These are phyloP conservation scores for Pseudoneurospora amorphoporcata DNA, from an alignment of 495 filamentous ascomycete species.

Conservation along the genomic window DNA sequence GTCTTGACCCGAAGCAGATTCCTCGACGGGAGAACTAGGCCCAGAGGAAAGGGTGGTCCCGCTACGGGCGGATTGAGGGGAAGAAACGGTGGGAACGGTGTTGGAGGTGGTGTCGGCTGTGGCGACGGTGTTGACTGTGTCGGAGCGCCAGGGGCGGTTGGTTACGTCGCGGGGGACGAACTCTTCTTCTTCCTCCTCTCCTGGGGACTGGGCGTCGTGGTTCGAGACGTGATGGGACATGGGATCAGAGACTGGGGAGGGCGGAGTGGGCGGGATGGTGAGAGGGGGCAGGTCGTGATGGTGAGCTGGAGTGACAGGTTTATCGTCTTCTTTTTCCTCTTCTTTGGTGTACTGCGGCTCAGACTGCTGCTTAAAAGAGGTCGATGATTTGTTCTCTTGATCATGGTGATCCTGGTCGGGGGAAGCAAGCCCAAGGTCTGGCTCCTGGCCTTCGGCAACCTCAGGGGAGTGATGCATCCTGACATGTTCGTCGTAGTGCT, in stretches of 20 bases:
- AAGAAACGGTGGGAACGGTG: not conserved
- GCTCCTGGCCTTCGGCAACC: not conserved
- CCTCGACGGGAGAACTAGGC: constrained; percentile 4
- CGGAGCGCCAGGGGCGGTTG: not conserved
- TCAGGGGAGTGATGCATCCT: not conserved
- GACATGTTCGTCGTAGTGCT: not conserved
- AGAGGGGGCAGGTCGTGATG: not conserved
- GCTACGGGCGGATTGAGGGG: constrained; percentile 15
- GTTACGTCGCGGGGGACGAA: not conserved
- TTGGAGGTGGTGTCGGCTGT: not conserved
- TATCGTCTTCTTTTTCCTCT: rapidly evolving
- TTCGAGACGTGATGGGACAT: too few species aligned
- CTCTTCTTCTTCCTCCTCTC: not conserved
- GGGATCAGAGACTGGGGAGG: not conserved
- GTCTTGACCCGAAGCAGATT: not conserved
- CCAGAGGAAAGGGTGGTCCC: constrained; percentile 11
- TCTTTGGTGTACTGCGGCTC: not conserved
- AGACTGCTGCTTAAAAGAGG: not conserved
- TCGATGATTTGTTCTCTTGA: not conserved
- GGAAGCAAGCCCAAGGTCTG: not conserved
- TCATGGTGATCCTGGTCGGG: not conserved
- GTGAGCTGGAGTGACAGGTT: not conserved
- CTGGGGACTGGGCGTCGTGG: not conserved
- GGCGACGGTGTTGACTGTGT: not conserved
- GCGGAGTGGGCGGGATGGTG: not conserved